phyloP scores from a whole-genome alignment of 2,329 filamentous ascomycete genomes.

The Mariannaea elegans region DNA sequence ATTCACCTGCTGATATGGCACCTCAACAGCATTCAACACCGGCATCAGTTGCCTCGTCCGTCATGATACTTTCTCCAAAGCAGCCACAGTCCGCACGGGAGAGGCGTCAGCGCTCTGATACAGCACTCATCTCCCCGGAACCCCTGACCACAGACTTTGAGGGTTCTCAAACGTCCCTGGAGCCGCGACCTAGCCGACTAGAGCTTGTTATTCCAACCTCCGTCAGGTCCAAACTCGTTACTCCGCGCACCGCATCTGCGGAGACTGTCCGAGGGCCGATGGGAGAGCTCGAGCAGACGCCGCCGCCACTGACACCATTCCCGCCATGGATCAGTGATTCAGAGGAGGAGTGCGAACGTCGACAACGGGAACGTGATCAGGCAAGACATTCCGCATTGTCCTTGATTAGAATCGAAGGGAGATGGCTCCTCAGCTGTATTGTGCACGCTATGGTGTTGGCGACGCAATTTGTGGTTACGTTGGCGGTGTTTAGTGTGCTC shows the following conservation, averaged over 20 bases:
- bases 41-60: not conserved
- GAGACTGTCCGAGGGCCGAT: constrained; percentile 31
- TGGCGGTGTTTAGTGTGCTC: constrained; percentile 39
- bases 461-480: constrained; percentile 37
- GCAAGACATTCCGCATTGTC: constrained; percentile 8
- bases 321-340: constrained; percentile 36
- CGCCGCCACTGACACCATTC: constrained; percentile 40
- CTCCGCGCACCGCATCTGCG: constrained; percentile 25
- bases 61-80: not conserved
- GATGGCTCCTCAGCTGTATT: constrained; percentile 29
- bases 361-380: constrained; percentile 14
- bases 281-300: constrained; percentile 11
- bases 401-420: constrained; percentile 17
- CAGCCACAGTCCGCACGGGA: not conserved
- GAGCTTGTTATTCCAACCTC: not conserved
- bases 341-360: constrained; percentile 26
- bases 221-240: not conserved
- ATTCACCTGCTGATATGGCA: too few relatives aligned
- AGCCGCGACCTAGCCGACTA: not conserved
- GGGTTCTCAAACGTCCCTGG: not conserved
- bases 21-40: too few relatives aligned
- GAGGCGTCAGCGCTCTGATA: not conserved
- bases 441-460: constrained; percentile 41
- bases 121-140: not conserved
- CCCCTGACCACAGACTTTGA: not conserved